These are phyloP conservation scores for Sanghuangporus weigelae DNA, from an alignment of 1,284 basidiomycete species.

Conservation along the genomic window DNA sequence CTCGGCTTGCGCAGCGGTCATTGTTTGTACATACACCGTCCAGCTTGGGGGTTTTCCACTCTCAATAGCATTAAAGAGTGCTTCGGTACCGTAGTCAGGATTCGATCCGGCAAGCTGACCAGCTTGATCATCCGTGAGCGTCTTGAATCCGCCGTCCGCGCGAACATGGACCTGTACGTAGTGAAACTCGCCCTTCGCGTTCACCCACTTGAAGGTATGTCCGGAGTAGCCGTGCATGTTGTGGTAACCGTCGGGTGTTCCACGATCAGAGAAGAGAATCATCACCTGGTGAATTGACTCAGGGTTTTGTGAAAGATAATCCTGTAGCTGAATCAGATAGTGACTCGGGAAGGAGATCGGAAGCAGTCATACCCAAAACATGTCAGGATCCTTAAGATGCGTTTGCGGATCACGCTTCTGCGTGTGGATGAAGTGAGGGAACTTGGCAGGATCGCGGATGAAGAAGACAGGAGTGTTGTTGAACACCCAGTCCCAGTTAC, in stretches of 20 bases:
- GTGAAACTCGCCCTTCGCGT: conserved; percentile 74
- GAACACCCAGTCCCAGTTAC: conserved; percentile 88
- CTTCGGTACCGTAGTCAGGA: conserved; percentile 77
- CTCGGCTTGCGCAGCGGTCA: conserved; percentile 89
- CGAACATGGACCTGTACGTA: conserved; percentile 82
- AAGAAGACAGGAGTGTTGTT: conserved; percentile 93
- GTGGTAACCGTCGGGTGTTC: conserved; percentile 82
- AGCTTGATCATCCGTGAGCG: conserved; percentile 56
- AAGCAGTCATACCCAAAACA: conserved; percentile 60
- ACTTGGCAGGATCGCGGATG: conserved; percentile 78
- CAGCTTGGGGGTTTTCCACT: conserved; percentile 71
- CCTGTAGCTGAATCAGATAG: conserved; percentile 44
- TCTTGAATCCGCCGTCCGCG: conserved; percentile 77
- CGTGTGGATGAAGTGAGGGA: conserved; percentile 93
- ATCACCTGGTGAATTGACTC: conserved; percentile 90
- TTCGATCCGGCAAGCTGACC: conserved; percentile 62
- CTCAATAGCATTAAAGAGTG: conserved; percentile 79
- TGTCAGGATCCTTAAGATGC: conserved; percentile 77
- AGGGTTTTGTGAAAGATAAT: conserved; percentile 89
- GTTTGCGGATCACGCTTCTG: conserved; percentile 92
- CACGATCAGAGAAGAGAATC: conserved; percentile 88
- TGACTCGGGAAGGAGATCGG: not conserved
- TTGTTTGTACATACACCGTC: conserved; percentile 85
- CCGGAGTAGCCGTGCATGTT: conserved; percentile 88
- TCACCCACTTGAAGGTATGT: conserved; percentile 89